Evolutionary conservation across 805 yeast species (phyloP), one percentile per base, ranked within the genome.

Genomic region (Candida railenensis): DNA sequence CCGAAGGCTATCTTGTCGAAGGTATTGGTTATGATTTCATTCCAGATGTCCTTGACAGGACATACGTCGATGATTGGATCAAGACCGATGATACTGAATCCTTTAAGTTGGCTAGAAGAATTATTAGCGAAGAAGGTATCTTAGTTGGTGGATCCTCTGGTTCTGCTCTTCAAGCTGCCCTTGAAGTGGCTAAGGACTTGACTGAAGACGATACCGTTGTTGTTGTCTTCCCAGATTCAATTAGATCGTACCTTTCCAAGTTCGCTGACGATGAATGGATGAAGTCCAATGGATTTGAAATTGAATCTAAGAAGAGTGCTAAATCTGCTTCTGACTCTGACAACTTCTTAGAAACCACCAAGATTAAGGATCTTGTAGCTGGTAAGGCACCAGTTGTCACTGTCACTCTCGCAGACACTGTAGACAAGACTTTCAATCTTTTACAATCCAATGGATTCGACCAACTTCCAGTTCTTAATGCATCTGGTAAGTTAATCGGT

Each of bases 241-340:
- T 88, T 61, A 82, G 96, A 74, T 87, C 95, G 3, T 88, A 88
- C 70, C 76, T 88, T 67, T 82, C 94, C 52, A 88, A 88, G 70
- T 88, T 88, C 61, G 92, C 87, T 34, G 95, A 88, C 63, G 95
- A 89, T 58, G 95, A 87, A 67, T 88, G 96, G 96, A 82, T 88
- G 86, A 78, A 77, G 62, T 80, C 80, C 56, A 87, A 88, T 62
- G 86, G 87, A 2, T 83, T 89, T 59, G 64, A 65, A 49, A 79
- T 85, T 53, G 87, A 81, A 52, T 77, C 77, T 44, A 69, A 56
- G 21, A 70, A 74, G 45, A 64, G 77, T 45, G 63, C 65, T 11
- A 59, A 67, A 38, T 58, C 71, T 18, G 66, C 68, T 46, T 63
- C 58, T 37, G 75, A 75, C 53, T 66, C 77, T 19, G 77, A 73